These are phyloP conservation scores for Cichorium intybus DNA, from an alignment of 140 eudicot species.

Conservation along the genomic window DNA sequence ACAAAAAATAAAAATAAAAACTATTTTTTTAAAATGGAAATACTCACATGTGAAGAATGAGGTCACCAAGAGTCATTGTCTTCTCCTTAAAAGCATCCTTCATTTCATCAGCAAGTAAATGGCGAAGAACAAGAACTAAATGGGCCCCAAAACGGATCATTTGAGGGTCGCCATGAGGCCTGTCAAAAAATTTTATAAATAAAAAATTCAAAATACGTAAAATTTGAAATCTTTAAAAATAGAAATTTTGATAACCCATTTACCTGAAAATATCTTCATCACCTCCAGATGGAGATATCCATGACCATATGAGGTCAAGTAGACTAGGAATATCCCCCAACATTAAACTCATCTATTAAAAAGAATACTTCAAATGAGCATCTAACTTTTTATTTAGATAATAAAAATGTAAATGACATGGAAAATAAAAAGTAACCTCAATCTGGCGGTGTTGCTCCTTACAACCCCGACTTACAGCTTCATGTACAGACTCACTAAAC, in stretches of 20 bases:
- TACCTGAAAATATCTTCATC: constrained; percentile 72
- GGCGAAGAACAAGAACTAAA: constrained; percentile 85
- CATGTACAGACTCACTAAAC: constrained; percentile 77
- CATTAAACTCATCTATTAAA: constrained; percentile 86
- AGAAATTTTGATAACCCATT: not conserved
- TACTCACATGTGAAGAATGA: constrained; percentile 85
- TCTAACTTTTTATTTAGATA: constrained; percentile 2
- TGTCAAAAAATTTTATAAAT: constrained; percentile 27
- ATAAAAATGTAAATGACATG: not conserved
- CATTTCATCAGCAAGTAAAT: constrained; percentile 78
- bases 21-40: not conserved
- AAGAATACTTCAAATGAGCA: too few species aligned
- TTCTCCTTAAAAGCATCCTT: constrained; percentile 78
- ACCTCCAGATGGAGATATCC: constrained; percentile 92
- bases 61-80: constrained; percentile 89
- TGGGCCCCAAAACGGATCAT: constrained; percentile 99
- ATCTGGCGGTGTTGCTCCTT: constrained; percentile 96
- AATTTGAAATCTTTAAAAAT: not conserved
- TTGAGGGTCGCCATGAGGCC: constrained; percentile 97
- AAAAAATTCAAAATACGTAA: not conserved
- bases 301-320: constrained; percentile 89
- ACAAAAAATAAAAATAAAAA: constrained; percentile 7
- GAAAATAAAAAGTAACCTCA: constrained; percentile 43
- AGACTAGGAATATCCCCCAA: constrained; percentile 75
- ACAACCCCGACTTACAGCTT: constrained; percentile 83